These are phyloP conservation scores for Datisca glomerata DNA, from an alignment of 306 rosid genomes.

Conservation along the genomic window DNA sequence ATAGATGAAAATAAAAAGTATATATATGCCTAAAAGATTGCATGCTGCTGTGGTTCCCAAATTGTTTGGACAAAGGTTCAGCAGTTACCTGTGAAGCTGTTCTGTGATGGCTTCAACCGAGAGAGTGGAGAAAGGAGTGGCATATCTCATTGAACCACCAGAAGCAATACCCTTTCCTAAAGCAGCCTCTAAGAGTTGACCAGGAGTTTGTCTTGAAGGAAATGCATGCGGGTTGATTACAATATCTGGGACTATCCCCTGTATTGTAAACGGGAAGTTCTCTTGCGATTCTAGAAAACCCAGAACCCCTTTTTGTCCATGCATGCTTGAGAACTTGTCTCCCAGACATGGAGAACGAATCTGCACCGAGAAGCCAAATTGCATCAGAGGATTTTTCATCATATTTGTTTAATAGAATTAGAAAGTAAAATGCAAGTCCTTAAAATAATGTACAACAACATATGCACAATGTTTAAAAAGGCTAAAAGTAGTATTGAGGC, in stretches of 20 bases:
- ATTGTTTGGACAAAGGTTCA: too few relatives aligned
- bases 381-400: not conserved
- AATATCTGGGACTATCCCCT: slow-evolving; percentile 93
- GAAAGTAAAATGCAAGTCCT: not conserved
- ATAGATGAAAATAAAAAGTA: too few relatives aligned
- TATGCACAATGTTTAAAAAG: too few relatives aligned
- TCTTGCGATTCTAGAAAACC: slow-evolving; percentile 89
- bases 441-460: not conserved
- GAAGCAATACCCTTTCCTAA: slow-evolving; percentile 89
- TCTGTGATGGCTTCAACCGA: slow-evolving; percentile 72
- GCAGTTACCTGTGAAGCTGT: slow-evolving; percentile 83
- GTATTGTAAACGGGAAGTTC: slow-evolving; percentile 83
- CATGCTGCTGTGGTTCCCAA: too few relatives aligned
- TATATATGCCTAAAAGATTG: too few relatives aligned
- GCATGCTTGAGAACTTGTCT: slow-evolving; percentile 98
- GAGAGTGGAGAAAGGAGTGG: slow-evolving; percentile 84
- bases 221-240: slow-evolving; percentile 97
- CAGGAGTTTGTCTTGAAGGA: slow-evolving; percentile 96
- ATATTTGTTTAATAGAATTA: not conserved
- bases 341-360: slow-evolving; percentile 92
- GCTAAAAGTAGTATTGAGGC: too few relatives aligned
- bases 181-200: slow-evolving; percentile 95
- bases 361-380: slow-evolving; percentile 26
- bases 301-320: slow-evolving; percentile 97
- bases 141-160: slow-evolving; percentile 48